phyloP scores from a whole-genome alignment of 768 basidiomycete species.

The Tremella fuciformis region DNA sequence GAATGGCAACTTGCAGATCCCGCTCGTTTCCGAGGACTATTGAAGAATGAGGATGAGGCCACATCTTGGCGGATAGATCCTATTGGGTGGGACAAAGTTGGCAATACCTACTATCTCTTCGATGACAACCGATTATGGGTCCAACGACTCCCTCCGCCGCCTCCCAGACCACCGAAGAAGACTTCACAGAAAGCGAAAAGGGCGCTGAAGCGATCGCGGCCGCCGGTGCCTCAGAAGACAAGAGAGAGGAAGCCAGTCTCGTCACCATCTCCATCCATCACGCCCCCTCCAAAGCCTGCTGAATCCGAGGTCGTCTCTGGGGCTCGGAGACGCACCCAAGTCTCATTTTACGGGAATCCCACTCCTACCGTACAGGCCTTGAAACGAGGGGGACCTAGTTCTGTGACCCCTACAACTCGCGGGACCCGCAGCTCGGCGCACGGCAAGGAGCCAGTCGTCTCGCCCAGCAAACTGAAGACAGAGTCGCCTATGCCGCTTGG shows the following conservation, averaged over 20 bases:
- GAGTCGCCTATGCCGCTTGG: conserved; percentile 13
- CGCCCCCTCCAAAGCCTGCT: conserved; percentile 15
- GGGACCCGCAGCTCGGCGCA: conserved; percentile 20
- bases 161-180: conserved; percentile 39
- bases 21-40: conserved; percentile 44
- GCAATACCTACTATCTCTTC: conserved; percentile 52
- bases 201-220: conserved; percentile 24
- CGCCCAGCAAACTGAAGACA: conserved; percentile 7
- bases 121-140: conserved; percentile 52
- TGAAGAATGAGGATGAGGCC: conserved; percentile 48
- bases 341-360: conserved; percentile 40
- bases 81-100: conserved; percentile 50
- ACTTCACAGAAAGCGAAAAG: conserved; percentile 39
- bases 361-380: conserved; percentile 32
- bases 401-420: conserved; percentile 11
- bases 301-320: conserved; percentile 25
- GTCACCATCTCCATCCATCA: conserved; percentile 12
- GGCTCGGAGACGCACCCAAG: conserved; percentile 30
- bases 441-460: neutral
- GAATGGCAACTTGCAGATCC: conserved; percentile 53
- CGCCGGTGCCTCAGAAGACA: conserved; percentile 17
- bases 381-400: conserved; percentile 17
- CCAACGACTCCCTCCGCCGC: conserved; percentile 42
- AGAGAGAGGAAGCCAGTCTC: conserved; percentile 25
- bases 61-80: conserved; percentile 50